Evolutionary conservation across 257 asterid genomes (phyloP).

Genomic region (Eucommia ulmoides): DNA sequence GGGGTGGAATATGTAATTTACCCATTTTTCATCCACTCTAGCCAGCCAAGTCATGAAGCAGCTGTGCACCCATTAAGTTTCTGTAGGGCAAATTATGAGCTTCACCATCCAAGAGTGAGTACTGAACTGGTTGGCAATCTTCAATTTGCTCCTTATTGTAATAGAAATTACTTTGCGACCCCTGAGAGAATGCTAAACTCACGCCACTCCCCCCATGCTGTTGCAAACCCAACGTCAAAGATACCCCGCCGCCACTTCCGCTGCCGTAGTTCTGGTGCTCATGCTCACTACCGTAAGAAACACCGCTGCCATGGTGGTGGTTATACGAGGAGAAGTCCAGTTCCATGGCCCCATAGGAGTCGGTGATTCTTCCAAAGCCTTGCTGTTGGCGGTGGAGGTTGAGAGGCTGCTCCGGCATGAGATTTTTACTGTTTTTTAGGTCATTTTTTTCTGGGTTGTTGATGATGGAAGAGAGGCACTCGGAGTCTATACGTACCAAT

Average conservation of each 20-base stretch:
- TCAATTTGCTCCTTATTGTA: conserved; percentile 55
- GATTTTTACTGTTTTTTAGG: conserved; percentile 14
- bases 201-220: conserved; percentile 46
- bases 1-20: too few species aligned
- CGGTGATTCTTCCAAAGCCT: conserved; percentile 17
- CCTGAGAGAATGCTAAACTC: conserved; percentile 37
- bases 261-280: conserved; percentile 7
- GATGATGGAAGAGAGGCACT: conserved; percentile 65
- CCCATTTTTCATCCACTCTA: conserved; percentile 5
- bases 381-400: conserved; percentile 11
- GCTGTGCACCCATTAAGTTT: conserved; percentile 86
- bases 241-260: conserved; percentile 33
- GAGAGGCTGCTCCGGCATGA: conserved; percentile 10
- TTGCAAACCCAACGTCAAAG: conserved; percentile 69
- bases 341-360: conserved; percentile 37
- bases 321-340: conserved; percentile 47
- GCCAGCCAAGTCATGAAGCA: conserved; percentile 87
- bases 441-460: conserved; percentile 25
- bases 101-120: conserved; percentile 67
- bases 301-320: conserved; percentile 16
- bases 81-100: conserved; percentile 68
- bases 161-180: conserved; percentile 34
- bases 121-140: conserved; percentile 56
- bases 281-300: conserved; percentile 7
- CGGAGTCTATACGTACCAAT: conserved; percentile 55